Evolutionary conservation across 148 eudicot species (phyloP).

Genomic region (Dysphania ambrosioides): DNA sequence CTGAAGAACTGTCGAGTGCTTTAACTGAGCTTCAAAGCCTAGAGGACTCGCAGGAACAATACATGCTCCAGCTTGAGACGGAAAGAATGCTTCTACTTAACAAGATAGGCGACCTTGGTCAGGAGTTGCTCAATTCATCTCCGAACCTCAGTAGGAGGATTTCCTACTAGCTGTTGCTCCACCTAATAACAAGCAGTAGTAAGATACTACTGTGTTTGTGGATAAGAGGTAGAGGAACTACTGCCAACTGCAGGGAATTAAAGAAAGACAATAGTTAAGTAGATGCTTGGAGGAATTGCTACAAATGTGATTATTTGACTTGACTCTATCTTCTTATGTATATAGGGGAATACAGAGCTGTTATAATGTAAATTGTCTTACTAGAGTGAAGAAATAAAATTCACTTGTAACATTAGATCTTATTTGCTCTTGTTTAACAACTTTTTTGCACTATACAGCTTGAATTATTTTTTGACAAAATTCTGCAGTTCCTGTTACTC

Average conservation of each 20-base stretch:
- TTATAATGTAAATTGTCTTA: neutral
- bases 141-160: constrained; percentile 42
- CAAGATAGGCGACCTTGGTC: constrained; percentile 84
- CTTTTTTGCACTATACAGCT: too few species aligned
- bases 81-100: constrained; percentile 68
- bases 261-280: neutral
- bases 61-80: constrained; percentile 77
- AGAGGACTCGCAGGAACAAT: constrained; percentile 67
- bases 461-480: too few species aligned
- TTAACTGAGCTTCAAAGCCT: constrained; percentile 73
- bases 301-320: neutral
- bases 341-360: too few species aligned
- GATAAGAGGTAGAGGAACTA: neutral
- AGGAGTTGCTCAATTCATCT: constrained; percentile 64
- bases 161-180: constrained; percentile 19
- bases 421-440: neutral
- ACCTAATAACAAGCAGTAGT: neutral
- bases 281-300: neutral
- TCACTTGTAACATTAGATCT: neutral
- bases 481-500: too few species aligned
- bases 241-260: neutral
- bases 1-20: constrained; percentile 47
- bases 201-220: neutral
- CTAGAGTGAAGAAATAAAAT: neutral
- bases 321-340: neutral